These are phyloP conservation scores for Nidula niveotomentosa DNA, from an alignment of 1,284 basidiomycete species.

Conservation along the genomic window DNA sequence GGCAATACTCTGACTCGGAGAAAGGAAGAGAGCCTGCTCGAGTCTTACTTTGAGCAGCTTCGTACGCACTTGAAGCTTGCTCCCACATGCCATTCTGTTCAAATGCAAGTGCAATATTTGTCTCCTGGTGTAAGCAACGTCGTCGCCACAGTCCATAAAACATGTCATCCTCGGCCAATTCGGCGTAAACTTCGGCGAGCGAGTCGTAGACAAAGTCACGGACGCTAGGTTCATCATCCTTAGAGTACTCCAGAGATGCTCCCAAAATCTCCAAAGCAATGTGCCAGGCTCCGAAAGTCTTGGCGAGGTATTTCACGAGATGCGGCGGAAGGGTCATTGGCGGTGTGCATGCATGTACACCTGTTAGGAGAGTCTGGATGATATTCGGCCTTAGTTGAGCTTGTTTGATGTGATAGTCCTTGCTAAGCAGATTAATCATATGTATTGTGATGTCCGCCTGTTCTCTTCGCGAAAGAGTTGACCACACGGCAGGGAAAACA, in stretches of 20 bases:
- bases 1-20: constrained; percentile 93
- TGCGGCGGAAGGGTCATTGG: constrained; percentile 91
- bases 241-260: constrained; percentile 68
- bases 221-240: constrained; percentile 81
- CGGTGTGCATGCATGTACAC: constrained; percentile 83
- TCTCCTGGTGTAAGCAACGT: constrained; percentile 87
- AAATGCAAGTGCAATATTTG: constrained; percentile 89
- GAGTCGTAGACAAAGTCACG: constrained; percentile 91
- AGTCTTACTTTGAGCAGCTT: constrained; percentile 88
- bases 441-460: constrained; percentile 90
- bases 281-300: constrained; percentile 97
- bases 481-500: constrained; percentile 90
- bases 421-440: constrained; percentile 88
- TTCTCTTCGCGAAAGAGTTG: constrained; percentile 81
- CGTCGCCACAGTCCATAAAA: constrained; percentile 97
- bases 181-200: constrained; percentile 93
- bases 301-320: constrained; percentile 94
- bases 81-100: constrained; percentile 99
- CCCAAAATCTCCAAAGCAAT: constrained; percentile 89
- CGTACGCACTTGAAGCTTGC: constrained; percentile 89
- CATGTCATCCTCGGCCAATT: constrained; percentile 95
- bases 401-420: constrained; percentile 93
- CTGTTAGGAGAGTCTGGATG: constrained; percentile 88
- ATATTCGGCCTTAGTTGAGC: constrained; percentile 93
- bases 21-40: constrained; percentile 86